Evolutionary conservation across 202 grass and related monocot genomes (phyloP).

Genomic region (Sporobolus alterniflorus): DNA sequence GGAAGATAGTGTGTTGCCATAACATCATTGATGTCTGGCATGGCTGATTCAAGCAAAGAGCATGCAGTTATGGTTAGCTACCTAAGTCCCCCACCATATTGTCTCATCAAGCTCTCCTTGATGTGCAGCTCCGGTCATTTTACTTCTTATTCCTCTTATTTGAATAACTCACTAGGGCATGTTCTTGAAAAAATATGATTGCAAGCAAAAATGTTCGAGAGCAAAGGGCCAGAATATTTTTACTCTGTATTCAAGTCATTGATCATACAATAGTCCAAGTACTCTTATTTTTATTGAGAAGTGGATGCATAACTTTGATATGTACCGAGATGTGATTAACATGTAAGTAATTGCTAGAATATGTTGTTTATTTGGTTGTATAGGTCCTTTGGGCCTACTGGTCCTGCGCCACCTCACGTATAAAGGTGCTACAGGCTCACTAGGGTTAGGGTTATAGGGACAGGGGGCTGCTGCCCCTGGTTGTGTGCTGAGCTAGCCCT

Average conservation of each 20-base stretch:
- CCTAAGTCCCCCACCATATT: slow-evolving; percentile 10
- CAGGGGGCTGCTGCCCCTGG: too few species aligned
- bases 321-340: too few species aligned
- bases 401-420: too few species aligned
- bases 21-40: slow-evolving; percentile 53
- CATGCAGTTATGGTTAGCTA: slow-evolving; percentile 54
- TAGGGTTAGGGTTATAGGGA: too few species aligned
- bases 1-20: slow-evolving; percentile 55
- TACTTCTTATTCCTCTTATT: neutral
- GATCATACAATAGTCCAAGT: slow-evolving; percentile 42
- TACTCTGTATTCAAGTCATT: slow-evolving; percentile 72
- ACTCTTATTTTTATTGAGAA: neutral
- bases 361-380: too few species aligned
- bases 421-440: too few species aligned
- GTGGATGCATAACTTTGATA: slow-evolving; percentile 1
- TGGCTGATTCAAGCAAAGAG: slow-evolving; percentile 68
- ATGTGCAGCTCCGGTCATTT: neutral
- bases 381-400: too few species aligned
- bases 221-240: slow-evolving; percentile 67
- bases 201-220: slow-evolving; percentile 70
- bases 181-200: slow-evolving; percentile 28
- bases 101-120: slow-evolving; percentile 9
- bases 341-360: too few species aligned
- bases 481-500: too few species aligned
- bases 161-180: neutral